Percentiles rank a stretch among this genome's conserved stretches.
Evolutionary conservation across 2,329 filamentous ascomycete genomes (phyloP).

Genomic region (Fusarium tanahbumbuense): DNA sequence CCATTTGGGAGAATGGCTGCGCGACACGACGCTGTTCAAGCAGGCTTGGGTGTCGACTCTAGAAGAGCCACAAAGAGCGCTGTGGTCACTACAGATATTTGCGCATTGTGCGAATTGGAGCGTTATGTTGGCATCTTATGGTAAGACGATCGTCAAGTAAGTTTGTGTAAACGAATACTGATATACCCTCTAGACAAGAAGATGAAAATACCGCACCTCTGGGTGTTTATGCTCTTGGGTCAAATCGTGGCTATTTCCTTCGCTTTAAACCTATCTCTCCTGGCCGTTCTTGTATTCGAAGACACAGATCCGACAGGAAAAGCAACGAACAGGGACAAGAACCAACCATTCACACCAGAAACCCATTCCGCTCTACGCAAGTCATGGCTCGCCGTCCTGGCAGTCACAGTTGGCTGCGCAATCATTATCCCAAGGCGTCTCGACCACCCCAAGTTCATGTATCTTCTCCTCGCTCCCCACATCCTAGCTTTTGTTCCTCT

Average conservation of each 20-base stretch:
- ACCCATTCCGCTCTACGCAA: neutral
- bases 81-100: neutral
- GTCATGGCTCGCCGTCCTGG: neutral
- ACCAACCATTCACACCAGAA: neutral
- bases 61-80: accelerated
- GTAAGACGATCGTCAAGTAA: neutral
- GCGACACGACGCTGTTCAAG: neutral
- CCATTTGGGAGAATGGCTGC: neutral
- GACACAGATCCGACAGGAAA: neutral
- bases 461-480: neutral
- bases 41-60: neutral
- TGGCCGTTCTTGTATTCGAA: neutral
- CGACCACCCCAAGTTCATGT: neutral
- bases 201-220: neutral
- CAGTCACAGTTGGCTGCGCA: neutral
- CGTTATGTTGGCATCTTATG: neutral
- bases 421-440: neutral
- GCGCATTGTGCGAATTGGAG: neutral
- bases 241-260: neutral
- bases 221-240: neutral
- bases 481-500: neutral
- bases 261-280: neutral
- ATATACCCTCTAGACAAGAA: neutral
- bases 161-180: too few species aligned
- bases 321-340: neutral